Conservation (phyloP, 2,329 filamentous ascomycete genomes). For the Aspergillus piperis region DNA sequence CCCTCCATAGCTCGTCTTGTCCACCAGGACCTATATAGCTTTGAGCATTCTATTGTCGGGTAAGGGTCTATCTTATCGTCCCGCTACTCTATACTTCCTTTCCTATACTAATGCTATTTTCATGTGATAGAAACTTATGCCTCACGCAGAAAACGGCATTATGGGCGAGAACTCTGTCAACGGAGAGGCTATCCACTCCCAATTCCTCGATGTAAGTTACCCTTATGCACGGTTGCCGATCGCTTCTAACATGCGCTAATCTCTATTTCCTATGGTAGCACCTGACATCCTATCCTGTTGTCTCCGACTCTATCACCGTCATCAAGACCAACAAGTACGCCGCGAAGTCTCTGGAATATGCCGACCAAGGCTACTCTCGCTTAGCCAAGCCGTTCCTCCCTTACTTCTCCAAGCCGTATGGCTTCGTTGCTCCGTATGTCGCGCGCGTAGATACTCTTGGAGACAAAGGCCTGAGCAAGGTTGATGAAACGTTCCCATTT, state of each 20-base stretch:
- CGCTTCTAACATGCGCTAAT: constrained; percentile 19
- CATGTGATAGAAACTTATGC: constrained; percentile 39
- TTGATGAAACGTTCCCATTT: constrained; percentile 71
- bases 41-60: not conserved
- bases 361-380: constrained; percentile 72
- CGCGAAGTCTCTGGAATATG: constrained; percentile 76
- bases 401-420: constrained; percentile 76
- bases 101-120: not conserved
- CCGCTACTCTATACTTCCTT: not conserved
- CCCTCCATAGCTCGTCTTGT: not conserved
- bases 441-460: constrained; percentile 76
- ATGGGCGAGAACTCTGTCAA: constrained; percentile 54
- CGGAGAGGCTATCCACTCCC: constrained; percentile 52
- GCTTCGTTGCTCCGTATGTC: constrained; percentile 82
- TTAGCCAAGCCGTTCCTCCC: constrained; percentile 77
- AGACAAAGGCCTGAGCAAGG: constrained; percentile 67
- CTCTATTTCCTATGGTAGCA: constrained; percentile 59
- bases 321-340: constrained; percentile 82
- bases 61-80: not conserved
- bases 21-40: not conserved
- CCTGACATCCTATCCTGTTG: constrained; percentile 77
- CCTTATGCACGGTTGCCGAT: not conserved
- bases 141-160: constrained; percentile 50
- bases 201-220: constrained; percentile 45
- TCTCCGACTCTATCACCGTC: constrained; percentile 74